Conservation (phyloP, 495 filamentous ascomycete genomes). For the Penicillium goetzii region DNA sequence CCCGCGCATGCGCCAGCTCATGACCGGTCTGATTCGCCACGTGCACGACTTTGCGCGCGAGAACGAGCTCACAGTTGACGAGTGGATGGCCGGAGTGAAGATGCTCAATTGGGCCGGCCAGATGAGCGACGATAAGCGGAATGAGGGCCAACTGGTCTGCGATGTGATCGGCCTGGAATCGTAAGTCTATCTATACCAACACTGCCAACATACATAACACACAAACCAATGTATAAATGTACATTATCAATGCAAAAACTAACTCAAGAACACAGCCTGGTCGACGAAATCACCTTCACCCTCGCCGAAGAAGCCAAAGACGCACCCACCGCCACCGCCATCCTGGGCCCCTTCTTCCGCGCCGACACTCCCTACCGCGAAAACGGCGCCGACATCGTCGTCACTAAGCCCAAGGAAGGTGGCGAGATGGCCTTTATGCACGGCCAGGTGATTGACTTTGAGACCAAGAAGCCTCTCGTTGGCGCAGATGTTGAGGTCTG, state of each 20-base stretch:
- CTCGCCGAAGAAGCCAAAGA: slow-evolving; percentile 54
- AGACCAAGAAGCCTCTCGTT: slow-evolving; percentile 60
- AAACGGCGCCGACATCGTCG: slow-evolving; percentile 70
- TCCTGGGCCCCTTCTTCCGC: slow-evolving; percentile 80
- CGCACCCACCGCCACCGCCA: slow-evolving; percentile 67
- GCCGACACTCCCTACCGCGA: slow-evolving; percentile 63
- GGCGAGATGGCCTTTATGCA: slow-evolving; percentile 62
- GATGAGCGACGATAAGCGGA: slow-evolving; percentile 71
- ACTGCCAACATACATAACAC: neutral
- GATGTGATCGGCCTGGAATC: slow-evolving; percentile 76
- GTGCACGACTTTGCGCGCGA: slow-evolving; percentile 55
- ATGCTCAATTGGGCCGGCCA: slow-evolving; percentile 74
- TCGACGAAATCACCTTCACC: slow-evolving; percentile 78
- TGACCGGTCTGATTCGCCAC: slow-evolving; percentile 48
- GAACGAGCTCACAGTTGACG: slow-evolving; percentile 52
- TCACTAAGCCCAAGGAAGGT: slow-evolving; percentile 53
- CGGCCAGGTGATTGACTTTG: slow-evolving; percentile 61
- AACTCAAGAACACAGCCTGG: slow-evolving; percentile 46
- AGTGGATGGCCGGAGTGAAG: slow-evolving; percentile 51
- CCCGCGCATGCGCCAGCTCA: slow-evolving; percentile 54
- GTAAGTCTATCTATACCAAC: slow-evolving; percentile 32
- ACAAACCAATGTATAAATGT: neutral
- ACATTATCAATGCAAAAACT: neutral
- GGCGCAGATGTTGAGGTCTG: slow-evolving; percentile 73
- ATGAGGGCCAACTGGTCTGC: slow-evolving; percentile 72